Conservation (phyloP, 352 stramenopile species). For the Pythium aristosporum region DNA sequence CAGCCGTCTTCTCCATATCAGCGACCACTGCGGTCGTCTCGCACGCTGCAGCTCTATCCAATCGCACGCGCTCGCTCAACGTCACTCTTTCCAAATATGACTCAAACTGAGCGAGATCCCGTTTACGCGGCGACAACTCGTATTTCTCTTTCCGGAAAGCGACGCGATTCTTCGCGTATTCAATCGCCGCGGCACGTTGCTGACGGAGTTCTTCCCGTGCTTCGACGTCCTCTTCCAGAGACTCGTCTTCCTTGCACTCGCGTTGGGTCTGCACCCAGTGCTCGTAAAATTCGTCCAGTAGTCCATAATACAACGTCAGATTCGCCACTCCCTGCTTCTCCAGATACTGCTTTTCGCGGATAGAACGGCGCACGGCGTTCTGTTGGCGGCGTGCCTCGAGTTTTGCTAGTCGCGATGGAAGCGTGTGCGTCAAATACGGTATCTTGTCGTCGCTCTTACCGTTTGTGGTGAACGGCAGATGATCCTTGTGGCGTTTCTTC, state of each 20-base stretch:
- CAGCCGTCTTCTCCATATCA: slow-evolving; percentile 20
- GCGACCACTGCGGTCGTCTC: slow-evolving; percentile 23
- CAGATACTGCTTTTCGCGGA: slow-evolving; percentile 46
- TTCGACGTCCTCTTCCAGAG: slow-evolving; percentile 25
- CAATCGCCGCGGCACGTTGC: slow-evolving; percentile 36
- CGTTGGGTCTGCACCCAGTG: slow-evolving; percentile 48
- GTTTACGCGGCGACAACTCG: slow-evolving; percentile 42
- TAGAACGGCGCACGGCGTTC: slow-evolving; percentile 38
- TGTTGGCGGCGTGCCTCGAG: slow-evolving; percentile 32
- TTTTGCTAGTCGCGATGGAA: slow-evolving; percentile 44
- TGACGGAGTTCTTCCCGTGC: slow-evolving; percentile 31
- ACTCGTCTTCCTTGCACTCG: slow-evolving; percentile 32
- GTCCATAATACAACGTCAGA: slow-evolving; percentile 51
- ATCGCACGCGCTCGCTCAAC: slow-evolving; percentile 40
- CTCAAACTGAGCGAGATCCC: slow-evolving; percentile 45
- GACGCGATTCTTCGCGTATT: slow-evolving; percentile 39
- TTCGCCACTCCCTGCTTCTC: slow-evolving; percentile 46
- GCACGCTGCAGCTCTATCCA: slow-evolving; percentile 36
- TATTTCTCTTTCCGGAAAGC: slow-evolving; percentile 64
- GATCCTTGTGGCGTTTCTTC: slow-evolving; percentile 25
- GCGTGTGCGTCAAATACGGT: slow-evolving; percentile 43
- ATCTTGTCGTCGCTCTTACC: slow-evolving; percentile 63
- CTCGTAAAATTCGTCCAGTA: slow-evolving; percentile 70
- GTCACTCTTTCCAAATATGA: slow-evolving; percentile 55
- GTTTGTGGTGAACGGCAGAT: slow-evolving; percentile 65